Conservation (phyloP, 2,329 filamentous ascomycete genomes). For the Knoxdaviesia proteae region DNA sequence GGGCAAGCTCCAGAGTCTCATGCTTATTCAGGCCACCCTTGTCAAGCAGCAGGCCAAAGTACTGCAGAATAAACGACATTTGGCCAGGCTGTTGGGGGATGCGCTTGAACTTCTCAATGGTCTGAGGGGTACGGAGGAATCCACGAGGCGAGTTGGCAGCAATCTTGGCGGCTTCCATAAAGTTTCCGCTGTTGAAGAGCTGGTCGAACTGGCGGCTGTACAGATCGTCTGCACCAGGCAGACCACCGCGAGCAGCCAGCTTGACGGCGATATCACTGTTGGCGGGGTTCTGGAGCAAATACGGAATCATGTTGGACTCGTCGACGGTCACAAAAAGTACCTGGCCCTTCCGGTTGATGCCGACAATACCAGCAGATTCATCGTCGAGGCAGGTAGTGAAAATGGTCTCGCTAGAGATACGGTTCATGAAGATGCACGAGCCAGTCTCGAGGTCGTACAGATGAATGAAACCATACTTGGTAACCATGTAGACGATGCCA, state of each 20-base stretch:
- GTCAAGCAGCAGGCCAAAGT: constrained; percentile 92
- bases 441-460: constrained; percentile 94
- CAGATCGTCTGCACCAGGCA: constrained; percentile 83
- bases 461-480: constrained; percentile 98
- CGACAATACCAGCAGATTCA: constrained; percentile 71
- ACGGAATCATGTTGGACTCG: constrained; percentile 77
- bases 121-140: constrained; percentile 83
- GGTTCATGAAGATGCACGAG: constrained; percentile 96
- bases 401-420: constrained; percentile 97
- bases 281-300: constrained; percentile 88
- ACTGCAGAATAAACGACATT: constrained; percentile 87
- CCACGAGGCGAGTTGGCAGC: constrained; percentile 91
- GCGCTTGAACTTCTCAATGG: constrained; percentile 88
- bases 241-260: constrained; percentile 79
- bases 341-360: constrained; percentile 94
- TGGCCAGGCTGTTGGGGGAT: constrained; percentile 63
- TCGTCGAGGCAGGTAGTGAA: constrained; percentile 80
- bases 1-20: constrained; percentile 82
- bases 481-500: constrained; percentile 89
- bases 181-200: constrained; percentile 60
- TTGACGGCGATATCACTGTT: constrained; percentile 89
- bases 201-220: constrained; percentile 88
- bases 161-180: constrained; percentile 77
- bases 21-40: constrained; percentile 85
- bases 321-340: constrained; percentile 87